Percentiles rank a stretch among this genome's conserved stretches.
These are phyloP conservation scores for Pyricularia sp. DNA, from an alignment of 2,329 filamentous ascomycete genomes.

Conservation along the genomic window DNA sequence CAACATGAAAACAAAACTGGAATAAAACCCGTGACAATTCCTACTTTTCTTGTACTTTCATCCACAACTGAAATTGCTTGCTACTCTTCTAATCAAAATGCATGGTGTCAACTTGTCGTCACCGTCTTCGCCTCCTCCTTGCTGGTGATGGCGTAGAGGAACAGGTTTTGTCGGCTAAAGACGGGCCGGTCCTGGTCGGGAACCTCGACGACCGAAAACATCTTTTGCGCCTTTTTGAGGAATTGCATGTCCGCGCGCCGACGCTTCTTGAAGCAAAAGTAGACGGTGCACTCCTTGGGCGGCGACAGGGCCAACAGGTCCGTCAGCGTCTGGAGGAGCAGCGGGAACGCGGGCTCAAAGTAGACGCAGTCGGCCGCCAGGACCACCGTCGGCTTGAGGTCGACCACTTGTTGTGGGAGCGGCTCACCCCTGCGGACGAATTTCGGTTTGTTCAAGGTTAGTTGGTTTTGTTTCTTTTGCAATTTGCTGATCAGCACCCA, in stretches of 20 bases:
- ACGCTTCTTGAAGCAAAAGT: slow-evolving; percentile 93
- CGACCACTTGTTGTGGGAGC: slow-evolving; percentile 40
- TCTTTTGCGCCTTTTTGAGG: slow-evolving; percentile 59
- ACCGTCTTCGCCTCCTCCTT: slow-evolving; percentile 14
- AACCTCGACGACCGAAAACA: slow-evolving; percentile 54
- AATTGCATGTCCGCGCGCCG: slow-evolving; percentile 72
- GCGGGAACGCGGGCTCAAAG: slow-evolving; percentile 89
- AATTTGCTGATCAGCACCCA: not conserved
- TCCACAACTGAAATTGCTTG: not conserved
- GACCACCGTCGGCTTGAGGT: slow-evolving; percentile 64
- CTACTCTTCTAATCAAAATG: not conserved
- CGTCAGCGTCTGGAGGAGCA: slow-evolving; percentile 69
- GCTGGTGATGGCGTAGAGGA: slow-evolving; percentile 48
- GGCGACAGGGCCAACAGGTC: slow-evolving; percentile 68
- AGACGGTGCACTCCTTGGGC: slow-evolving; percentile 39
- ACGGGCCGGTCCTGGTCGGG: slow-evolving; percentile 49
- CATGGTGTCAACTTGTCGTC: not conserved
- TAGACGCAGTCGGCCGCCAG: slow-evolving; percentile 97
- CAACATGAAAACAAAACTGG: not conserved
- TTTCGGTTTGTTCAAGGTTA: not conserved
- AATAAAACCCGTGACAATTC: not conserved
- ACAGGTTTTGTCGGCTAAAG: slow-evolving; percentile 49
- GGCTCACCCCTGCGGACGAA: slow-evolving; percentile 44
- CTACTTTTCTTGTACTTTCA: not conserved
- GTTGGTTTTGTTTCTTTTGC: not conserved